Base-by-base conservation (phyloP, 2,329 filamentous ascomycete species). In the Rutstroemia sp. region DNA sequence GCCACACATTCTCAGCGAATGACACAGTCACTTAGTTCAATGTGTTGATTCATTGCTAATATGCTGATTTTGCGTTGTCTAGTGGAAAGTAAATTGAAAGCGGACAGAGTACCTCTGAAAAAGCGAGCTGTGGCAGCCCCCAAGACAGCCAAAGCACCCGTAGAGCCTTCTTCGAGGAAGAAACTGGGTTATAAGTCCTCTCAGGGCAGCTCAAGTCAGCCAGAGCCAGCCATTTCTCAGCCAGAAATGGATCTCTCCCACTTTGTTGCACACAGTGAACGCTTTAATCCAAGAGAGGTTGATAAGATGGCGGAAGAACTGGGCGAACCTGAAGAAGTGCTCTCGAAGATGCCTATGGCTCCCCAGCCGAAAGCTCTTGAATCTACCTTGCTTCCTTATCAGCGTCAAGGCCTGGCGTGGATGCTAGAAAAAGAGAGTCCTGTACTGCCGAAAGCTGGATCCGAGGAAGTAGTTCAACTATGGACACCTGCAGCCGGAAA, bases 351-450 rank as follows among this genome's bases (percentile, higher is more conserved):
- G 82, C 86, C 88, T 0, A 81, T 82, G 75, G 88, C 86, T 2
- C 70, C 80, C 4, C 87, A 90, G 62, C 91, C 91, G 0, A 64
- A 73, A 6, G 73, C 75, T 5, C 73, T 96, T 44, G 73, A 78
- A 23, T 87, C 89, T 0, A 73, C 80, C 40, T 74, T 96, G 49
- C 76, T 95, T 57, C 86, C 89, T 1, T 94, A 95, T 70, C 91
- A 96, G 67, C 80, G 82, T 49, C 82, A 83, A 70, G 90, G 89
- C 6, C 74, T 96, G 40, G 83, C 85, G 16, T 96, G 91, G 91
- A 82, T 96, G 79, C 75, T 83, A 17, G 76, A 83, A 7, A 89
- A 89, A 64, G 91, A 96, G 69, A 81, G 78, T 14, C 89, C 89
- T 0, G 69, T 77, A 38, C 73, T 87, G 12, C 89, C 90, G 3